Base-by-base conservation (phyloP, 441 rosid species). In the Capsella rubella region DNA sequence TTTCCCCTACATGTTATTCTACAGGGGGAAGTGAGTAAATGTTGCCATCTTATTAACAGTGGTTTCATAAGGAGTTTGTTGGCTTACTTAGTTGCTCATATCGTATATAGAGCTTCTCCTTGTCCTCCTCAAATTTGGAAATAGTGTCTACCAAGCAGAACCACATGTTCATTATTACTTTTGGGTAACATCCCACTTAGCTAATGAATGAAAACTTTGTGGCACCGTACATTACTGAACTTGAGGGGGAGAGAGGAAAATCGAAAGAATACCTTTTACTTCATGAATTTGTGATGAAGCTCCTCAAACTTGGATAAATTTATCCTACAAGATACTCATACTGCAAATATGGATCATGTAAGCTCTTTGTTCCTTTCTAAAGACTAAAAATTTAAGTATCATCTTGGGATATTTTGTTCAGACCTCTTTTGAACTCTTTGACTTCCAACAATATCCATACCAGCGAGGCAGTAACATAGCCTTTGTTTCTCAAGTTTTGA, bases 61-160 rank as follows among this genome's bases (percentile, higher is more conserved):
- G 57, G 51, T 78, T 64, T 51, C 68, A 21, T 21, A 57, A 59
- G 56, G 39, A n/a, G 3, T 51, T 64, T 40, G 61, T 51, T 69
- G 54, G 64, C 95, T 91, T 75, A 91, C 97, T 84, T 67, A 85
- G 51, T 84, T 91, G 97, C 75, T 91, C 91, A 71, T 89, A 86
- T 79, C 85, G 83, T 79, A 69, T 71, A 70, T 84, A 85, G 55
- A 93, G 83, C 82, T 75, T 88, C 75, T 87, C 96, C 83, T 85
- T 91, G 73, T 87, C 93, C 77, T 87, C 93, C 77, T 89, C 93
- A 42, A 87, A 87, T 82, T 83, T 91, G 63, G 91, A 83, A 71
- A 89, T 16, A 31, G 85, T 82, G 76, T 83, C 94, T 88, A 87
- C 39, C 77, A 74, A 72, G 57, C 52, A 72, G 58, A 47, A 83